Conservation (phyloP, 208 protist species). For the Trypanosoma avium region DNA sequence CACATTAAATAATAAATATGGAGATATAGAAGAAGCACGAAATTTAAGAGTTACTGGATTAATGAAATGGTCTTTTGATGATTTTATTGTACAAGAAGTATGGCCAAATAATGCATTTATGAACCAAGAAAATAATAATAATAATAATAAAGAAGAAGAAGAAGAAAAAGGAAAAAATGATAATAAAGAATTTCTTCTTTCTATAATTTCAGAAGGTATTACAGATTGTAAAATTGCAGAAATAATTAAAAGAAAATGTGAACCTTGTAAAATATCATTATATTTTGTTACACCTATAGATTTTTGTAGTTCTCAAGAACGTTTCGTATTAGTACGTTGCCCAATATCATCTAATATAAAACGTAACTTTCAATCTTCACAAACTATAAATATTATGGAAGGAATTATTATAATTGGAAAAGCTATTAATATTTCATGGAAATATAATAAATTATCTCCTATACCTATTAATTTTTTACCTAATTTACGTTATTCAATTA, state of each 20-base stretch:
- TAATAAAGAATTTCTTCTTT: constrained; percentile 34
- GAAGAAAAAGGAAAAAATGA: not conserved
- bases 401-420: constrained; percentile 41
- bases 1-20: constrained; percentile 1
- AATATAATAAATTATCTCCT: not conserved
- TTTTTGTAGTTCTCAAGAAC: constrained; percentile 47
- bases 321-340: constrained; percentile 19
- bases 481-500: constrained; percentile 57
- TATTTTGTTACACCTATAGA: constrained; percentile 77
- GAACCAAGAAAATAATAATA: not conserved
- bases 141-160: not conserved
- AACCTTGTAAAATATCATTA: constrained; percentile 25
- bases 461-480: constrained; percentile 65
- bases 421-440: constrained; percentile 27
- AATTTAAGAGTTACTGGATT: constrained; percentile 47
- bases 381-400: constrained; percentile 9
- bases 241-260: constrained; percentile 24
- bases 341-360: not conserved
- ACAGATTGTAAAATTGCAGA: constrained; percentile 39
- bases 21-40: constrained; percentile 7
- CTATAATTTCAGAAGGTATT: constrained; percentile 67
- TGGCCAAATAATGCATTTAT: constrained; percentile 26
- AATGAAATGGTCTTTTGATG: constrained; percentile 88
- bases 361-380: constrained; percentile 5
- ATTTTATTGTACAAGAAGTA: constrained; percentile 72